Evolutionary conservation across 768 basidiomycete genomes (phyloP).

Genomic region (Dacryopinax primogenitus): DNA sequence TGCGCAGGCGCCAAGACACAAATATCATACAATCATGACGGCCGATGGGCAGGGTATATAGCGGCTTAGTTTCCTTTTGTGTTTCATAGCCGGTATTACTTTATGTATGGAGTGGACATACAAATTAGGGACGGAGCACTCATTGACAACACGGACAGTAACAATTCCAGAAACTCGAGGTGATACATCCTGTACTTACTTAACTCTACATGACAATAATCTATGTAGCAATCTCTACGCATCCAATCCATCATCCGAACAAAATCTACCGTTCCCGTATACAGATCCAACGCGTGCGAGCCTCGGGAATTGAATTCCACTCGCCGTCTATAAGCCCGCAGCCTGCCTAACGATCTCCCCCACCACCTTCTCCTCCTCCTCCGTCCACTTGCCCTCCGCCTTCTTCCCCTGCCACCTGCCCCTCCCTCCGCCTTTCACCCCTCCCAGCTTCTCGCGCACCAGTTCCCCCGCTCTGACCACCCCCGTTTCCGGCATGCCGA

Average conservation of each 20-base stretch:
- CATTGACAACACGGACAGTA: no score
- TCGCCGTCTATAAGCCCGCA: neutral
- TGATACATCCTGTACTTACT: no score
- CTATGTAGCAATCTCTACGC: no score
- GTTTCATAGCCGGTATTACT: no score
- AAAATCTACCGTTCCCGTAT: neutral
- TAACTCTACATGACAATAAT: no score
- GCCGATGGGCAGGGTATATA: no score
- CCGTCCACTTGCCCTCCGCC: conserved; percentile 50
- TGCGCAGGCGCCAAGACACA: no score
- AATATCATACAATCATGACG: no score
- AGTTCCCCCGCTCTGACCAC: conserved; percentile 35
- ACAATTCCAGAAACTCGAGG: no score
- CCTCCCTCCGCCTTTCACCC: conserved; percentile 67
- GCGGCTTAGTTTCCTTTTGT: no score
- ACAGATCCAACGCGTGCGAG: neutral
- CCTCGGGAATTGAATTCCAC: neutral
- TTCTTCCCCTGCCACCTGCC: conserved; percentile 68
- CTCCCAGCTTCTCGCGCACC: conserved; percentile 42
- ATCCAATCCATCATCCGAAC: neutral
- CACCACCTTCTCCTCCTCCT: conserved; percentile 17
- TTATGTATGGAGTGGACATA: no score
- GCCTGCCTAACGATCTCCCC: neutral
- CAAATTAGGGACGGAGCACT: no score
- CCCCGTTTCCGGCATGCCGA: conserved; percentile 38